Conservation (phyloP, 2,329 filamentous ascomycete genomes). For the Incumbomyces lentus region DNA sequence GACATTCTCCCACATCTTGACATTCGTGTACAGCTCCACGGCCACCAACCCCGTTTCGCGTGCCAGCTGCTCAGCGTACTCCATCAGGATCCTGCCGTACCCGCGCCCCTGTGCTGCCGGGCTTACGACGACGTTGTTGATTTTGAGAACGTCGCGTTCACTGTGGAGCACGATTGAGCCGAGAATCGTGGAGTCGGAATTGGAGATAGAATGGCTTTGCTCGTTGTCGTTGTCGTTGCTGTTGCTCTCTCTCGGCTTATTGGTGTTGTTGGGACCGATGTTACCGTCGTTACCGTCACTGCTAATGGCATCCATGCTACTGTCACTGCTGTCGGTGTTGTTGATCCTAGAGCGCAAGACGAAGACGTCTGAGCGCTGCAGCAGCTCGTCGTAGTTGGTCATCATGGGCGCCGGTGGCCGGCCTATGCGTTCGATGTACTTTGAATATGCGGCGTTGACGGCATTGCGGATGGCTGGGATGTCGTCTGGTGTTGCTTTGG, state of each 20-base stretch:
- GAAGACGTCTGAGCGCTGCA: neutral
- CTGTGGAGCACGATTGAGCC: neutral
- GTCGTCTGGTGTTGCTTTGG: neutral
- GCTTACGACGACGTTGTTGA: neutral
- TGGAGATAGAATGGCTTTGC: too few species aligned
- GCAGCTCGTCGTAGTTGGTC: neutral
- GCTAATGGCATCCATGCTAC: neutral
- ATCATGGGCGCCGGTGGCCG: neutral
- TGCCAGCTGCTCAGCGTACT: neutral
- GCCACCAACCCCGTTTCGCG: neutral
- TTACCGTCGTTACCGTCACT: neutral
- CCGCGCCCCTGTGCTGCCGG: neutral
- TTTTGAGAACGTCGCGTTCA: neutral
- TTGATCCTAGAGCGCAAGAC: neutral
- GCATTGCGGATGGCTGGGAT: neutral
- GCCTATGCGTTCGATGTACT: neutral
- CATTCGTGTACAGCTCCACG: neutral
- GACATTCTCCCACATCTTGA: neutral
- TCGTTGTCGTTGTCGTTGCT: too few species aligned
- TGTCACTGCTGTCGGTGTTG: neutral
- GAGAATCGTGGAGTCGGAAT: neutral
- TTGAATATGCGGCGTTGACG: neutral
- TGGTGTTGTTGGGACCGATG: neutral
- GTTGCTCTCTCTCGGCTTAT: too few species aligned
- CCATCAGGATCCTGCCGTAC: neutral